Base-by-base conservation (phyloP, 257 asterid species). In the Datura wrightii region DNA sequence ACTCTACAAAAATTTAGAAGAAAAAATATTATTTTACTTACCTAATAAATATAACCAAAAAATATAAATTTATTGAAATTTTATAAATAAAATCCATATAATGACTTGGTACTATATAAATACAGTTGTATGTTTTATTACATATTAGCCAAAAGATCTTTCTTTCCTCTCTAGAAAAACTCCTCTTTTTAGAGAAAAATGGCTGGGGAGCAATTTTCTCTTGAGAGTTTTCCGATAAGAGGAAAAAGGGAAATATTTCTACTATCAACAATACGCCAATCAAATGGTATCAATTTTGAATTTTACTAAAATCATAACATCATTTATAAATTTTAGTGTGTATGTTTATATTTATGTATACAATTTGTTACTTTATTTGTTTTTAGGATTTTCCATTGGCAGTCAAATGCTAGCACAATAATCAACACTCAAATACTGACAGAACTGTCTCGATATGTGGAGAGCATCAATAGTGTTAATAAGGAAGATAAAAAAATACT, bases 311-410 rank as follows among this genome's bases (percentile, higher is more conserved):
- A 1, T 5, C 0, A 4, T 58, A 18, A 18, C 65, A 58, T 59
- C n/a, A 18, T 2, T 8, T 59, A 59, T 6, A 59, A 13, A n/a
- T n/a, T 3, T n/a, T n/a, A 0, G 66, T 59, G 36, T 24, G 3
- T 59, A n/a, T n/a, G 34, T 10, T n/a, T 59, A n/a, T 15, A 55
- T 55, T 55, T 55, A 55, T 55, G 24, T 59, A 3, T 50, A 8
- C 3, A 10, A 50, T 50, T 48, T 48, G 5, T 74, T 65, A 60
- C n/a, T 69, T 48, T 85, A 79, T 78, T 13, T 82, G 16, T 56
- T 4, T 86, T 82, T 85, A 95, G 98, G 98, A 92, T 96, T 88
- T 90, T 96, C 63, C 94, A 96, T 87, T 96, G 97, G 99, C 99
- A 96, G 82, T 97, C 98, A 5, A 96, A 96, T 80, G 94, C 94